These are phyloP conservation scores for Golubevia pallescens DNA, from an alignment of 1,284 basidiomycete genomes.

Conservation along the genomic window DNA sequence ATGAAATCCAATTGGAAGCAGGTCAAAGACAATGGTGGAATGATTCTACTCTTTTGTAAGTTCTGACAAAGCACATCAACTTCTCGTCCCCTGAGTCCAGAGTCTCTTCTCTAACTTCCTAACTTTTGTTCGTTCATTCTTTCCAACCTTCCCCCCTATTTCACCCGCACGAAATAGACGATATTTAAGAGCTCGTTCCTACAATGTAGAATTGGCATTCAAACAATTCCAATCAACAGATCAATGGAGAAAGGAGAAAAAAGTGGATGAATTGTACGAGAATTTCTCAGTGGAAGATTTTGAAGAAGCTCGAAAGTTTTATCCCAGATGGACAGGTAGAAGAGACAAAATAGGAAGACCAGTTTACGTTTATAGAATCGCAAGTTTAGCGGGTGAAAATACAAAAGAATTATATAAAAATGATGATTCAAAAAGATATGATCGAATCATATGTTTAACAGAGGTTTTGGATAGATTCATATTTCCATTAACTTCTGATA, in stretches of 20 bases:
- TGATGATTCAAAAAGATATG: constrained; percentile 69
- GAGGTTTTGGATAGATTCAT: constrained; percentile 9
- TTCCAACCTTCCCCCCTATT: not conserved
- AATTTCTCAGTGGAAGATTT: constrained; percentile 72
- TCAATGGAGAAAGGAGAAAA: constrained; percentile 72
- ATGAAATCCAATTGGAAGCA: constrained; percentile 68
- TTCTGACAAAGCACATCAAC: constrained; percentile 14
- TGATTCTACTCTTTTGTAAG: constrained; percentile 74
- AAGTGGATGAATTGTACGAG: constrained; percentile 72
- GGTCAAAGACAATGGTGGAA: constrained; percentile 64
- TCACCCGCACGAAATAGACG: constrained; percentile 67
- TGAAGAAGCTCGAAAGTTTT: constrained; percentile 71
- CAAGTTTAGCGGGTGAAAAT: constrained; percentile 67
- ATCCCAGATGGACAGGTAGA: constrained; percentile 79
- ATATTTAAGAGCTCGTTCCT: constrained; percentile 76
- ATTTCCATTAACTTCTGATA: not conserved
- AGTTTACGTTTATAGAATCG: constrained; percentile 75
- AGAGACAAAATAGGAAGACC: constrained; percentile 78
- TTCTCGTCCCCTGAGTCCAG: not conserved
- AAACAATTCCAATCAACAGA: constrained; percentile 74
- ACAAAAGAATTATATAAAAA: constrained; percentile 71
- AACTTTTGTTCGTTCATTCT: not conserved
- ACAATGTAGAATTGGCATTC: constrained; percentile 72
- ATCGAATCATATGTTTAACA: constrained; percentile 71
- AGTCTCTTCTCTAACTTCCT: not conserved